Base-by-base conservation (phyloP, 805 yeast genomes). In the Ogataea corticis region DNA sequence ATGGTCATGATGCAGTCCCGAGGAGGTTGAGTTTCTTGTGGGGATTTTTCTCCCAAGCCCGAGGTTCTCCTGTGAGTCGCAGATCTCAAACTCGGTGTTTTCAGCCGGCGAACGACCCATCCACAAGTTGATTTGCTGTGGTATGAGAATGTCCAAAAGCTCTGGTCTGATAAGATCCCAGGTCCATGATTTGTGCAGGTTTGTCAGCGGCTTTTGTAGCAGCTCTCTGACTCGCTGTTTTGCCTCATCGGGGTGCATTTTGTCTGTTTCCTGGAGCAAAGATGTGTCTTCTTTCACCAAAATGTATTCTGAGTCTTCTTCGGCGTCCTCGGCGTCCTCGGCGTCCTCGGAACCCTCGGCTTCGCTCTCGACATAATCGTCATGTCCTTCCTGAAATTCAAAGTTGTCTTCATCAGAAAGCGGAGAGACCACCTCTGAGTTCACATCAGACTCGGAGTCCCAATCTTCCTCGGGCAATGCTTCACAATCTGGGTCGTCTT, bases 1-100 rank as follows among this genome's bases (percentile, higher is more conserved):
- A 63, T 85, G 91, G 59, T 85, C 92, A 59, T 85, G 92, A 55
- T 85, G 92, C 11, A 85, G 65, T 0, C 92, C 92, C 1, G 90
- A 82, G 0, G 89, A 82, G 0, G 82, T 70, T 1, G 71, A 69
- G n/a, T 53, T 53, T n/a, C 17, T 14, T 1, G 77, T 76, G 1
- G 88, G 85, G 0, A 83, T 63, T 17, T 66, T 66, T 56, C 79
- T 76, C 1, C 87, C 87, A 4, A 81, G 59, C 1, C 77, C 76
- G 14, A 66, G 58, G 37, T 64, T 62, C 2, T 51, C 44, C 13
- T 58, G 51, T 2, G 48, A 41, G 17, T 63, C 58, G 37, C 39
- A 46, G 23, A 38, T 35, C 3, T 25, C 19, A 14, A 47, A 25
- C 9, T 18, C 29, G 3, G 52, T 12, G 17, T 21, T 29, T 3